Base-by-base conservation (phyloP, 306 rosid species). In the Cajanus cajan region DNA sequence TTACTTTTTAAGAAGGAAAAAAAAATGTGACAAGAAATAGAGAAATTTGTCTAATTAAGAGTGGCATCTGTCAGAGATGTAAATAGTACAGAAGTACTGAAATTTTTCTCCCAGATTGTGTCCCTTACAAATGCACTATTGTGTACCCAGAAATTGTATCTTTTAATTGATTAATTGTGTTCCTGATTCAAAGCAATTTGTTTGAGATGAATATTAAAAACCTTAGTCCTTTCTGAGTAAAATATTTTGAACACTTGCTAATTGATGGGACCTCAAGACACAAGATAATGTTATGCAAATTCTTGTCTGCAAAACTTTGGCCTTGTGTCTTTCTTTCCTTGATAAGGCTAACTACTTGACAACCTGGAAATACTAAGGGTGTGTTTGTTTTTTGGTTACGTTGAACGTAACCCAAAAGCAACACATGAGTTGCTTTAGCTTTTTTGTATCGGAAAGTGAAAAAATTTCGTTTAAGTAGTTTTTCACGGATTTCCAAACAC, bases 301-400 rank as follows among this genome's bases (percentile, higher is more conserved):
- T 64, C 70, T 64, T 36, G 70, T 64, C 70, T 64, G 47, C 15
- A 8, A 64, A n/a, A 64, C 70, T 16, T 64, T 64, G 48, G 25
- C 15, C 70, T 37, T 15, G 31, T 37, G 45, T 16, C n/a, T 37
- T 64, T 64, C 31, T 37, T n/a, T n/a, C n/a, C 24, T 37, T 37
- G 8, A 37, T 37, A 16, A 64, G 48, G 1, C 8, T 63, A 33
- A 8, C 43, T n/a, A 63, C 69, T n/a, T 15, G 25, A 63, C 68
- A 63, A 36, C 14, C 25, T 0, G 6, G 2, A 31, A 31, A 62
- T 62, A 62, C 68, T n/a, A n/a, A n/a, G n/a, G n/a, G n/a, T n/a
- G n/a, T n/a, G n/a, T n/a, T n/a, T n/a, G n/a, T n/a, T n/a, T n/a
- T n/a, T n/a, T n/a, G n/a, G n/a, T n/a, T n/a, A n/a, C n/a, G n/a